These are phyloP conservation scores for Draba incana DNA, from an alignment of 345 rosid genomes.

Conservation along the genomic window DNA sequence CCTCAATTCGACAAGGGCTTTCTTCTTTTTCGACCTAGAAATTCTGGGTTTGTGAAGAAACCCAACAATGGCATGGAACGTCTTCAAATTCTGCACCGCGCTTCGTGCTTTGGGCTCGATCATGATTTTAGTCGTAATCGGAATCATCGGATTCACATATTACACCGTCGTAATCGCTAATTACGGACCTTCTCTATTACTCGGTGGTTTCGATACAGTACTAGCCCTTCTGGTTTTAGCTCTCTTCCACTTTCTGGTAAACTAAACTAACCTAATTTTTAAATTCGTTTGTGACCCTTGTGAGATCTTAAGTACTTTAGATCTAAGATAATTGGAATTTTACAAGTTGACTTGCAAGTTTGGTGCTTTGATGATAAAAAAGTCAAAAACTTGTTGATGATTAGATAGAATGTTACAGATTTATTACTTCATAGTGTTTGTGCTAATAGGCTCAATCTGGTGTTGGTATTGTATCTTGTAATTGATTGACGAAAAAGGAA, in stretches of 20 bases:
- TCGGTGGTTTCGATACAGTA: conserved; percentile 58
- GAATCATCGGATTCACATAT: conserved; percentile 65
- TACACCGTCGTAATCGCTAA: conserved; percentile 59
- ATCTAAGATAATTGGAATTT: too few species aligned
- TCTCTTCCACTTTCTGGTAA: conserved; percentile 68
- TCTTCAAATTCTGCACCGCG: conserved; percentile 77
- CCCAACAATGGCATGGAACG: conserved; percentile 71
- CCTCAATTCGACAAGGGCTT: neutral
- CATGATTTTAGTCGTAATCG: conserved; percentile 68
- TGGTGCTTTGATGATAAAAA: too few species aligned
- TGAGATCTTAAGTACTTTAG: conserved; percentile 17
- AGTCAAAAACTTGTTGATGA: too few species aligned
- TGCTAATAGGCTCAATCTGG: too few species aligned
- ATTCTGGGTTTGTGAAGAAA: neutral
- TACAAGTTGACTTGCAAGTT: too few species aligned
- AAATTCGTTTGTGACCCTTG: neutral
- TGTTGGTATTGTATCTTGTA: too few species aligned
- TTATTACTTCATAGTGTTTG: too few species aligned
- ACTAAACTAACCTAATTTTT: neutral
- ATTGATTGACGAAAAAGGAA: too few species aligned
- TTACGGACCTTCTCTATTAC: conserved; percentile 71
- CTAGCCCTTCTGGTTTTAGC: conserved; percentile 49
- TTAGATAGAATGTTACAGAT: too few species aligned
- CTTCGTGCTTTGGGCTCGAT: conserved; percentile 80
- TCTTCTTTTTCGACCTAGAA: neutral